Evolutionary conservation across 768 basidiomycete genomes (phyloP).

Genomic region (Kwoniella mangroviensis): DNA sequence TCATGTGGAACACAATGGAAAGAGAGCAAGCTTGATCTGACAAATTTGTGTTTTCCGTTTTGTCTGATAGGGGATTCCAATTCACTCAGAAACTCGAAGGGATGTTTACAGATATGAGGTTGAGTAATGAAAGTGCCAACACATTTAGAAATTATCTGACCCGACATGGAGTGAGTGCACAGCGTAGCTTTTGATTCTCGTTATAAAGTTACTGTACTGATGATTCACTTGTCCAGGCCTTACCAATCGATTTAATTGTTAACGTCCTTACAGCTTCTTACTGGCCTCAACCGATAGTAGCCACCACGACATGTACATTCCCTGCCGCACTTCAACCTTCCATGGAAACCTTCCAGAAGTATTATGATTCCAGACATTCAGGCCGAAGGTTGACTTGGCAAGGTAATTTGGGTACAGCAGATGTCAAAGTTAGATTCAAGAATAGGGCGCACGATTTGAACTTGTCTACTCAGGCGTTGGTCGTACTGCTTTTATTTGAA

Average conservation of each 20-base stretch:
- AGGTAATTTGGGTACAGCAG: slow-evolving; percentile 83
- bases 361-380: slow-evolving; percentile 85
- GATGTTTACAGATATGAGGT: slow-evolving; percentile 97
- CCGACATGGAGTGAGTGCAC: slow-evolving; percentile 64
- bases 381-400: slow-evolving; percentile 93
- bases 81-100: slow-evolving; percentile 98
- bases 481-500: slow-evolving; percentile 87
- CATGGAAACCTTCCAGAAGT: slow-evolving; percentile 79
- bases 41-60: not conserved
- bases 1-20: not conserved
- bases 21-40: not conserved
- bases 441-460: slow-evolving; percentile 82
- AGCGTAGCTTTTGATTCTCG: not conserved
- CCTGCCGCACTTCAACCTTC: slow-evolving; percentile 69
- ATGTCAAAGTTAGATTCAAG: slow-evolving; percentile 83
- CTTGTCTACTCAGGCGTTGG: slow-evolving; percentile 83
- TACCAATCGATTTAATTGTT: slow-evolving; percentile 78
- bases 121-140: slow-evolving; percentile 71
- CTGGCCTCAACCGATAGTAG: slow-evolving; percentile 80
- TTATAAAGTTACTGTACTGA: not conserved
- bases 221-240: slow-evolving; percentile 62
- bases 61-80: slow-evolving; percentile 70
- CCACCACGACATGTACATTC: slow-evolving; percentile 67
- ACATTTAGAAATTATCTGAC: slow-evolving; percentile 70
- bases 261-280: slow-evolving; percentile 95